phyloP scores from a whole-genome alignment of 805 yeast genomes.

The Suhomyces sp. region DNA sequence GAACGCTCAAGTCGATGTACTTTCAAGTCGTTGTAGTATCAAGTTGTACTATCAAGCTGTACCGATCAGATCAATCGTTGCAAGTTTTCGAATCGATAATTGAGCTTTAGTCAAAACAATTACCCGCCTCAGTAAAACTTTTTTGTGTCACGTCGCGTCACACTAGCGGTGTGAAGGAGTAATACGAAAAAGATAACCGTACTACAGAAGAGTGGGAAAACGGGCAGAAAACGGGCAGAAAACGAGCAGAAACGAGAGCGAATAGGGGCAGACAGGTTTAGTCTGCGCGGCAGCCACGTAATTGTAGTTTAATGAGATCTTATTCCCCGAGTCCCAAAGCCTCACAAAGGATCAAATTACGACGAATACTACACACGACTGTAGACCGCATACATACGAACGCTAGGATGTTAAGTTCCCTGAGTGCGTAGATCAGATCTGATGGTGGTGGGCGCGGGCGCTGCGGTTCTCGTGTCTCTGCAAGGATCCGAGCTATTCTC shows the following conservation, averaged over 20 bases:
- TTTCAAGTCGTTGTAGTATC: not conserved
- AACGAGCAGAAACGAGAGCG: too few species aligned
- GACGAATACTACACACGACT: not conserved
- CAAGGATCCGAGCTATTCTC: not conserved
- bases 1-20: not conserved
- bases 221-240: not conserved
- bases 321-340: not conserved
- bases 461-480: too few species aligned
- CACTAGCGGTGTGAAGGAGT: not conserved
- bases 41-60: not conserved
- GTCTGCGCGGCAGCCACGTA: not conserved
- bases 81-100: not conserved
- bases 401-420: too few species aligned
- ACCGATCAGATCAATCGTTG: not conserved
- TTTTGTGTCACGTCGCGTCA: conserved; percentile 6
- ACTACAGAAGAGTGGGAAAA: not conserved
- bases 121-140: conserved; percentile 4
- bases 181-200: not conserved
- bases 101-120: conserved; percentile 1
- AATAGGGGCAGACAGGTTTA: not conserved
- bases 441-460: too few species aligned
- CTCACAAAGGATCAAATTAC: not conserved
- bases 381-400: not conserved
- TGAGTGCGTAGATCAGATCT: too few species aligned
- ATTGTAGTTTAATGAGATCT: not conserved